These are phyloP conservation scores for Blastocystis sp. DNA, from an alignment of 352 stramenopile species.

Conservation along the genomic window DNA sequence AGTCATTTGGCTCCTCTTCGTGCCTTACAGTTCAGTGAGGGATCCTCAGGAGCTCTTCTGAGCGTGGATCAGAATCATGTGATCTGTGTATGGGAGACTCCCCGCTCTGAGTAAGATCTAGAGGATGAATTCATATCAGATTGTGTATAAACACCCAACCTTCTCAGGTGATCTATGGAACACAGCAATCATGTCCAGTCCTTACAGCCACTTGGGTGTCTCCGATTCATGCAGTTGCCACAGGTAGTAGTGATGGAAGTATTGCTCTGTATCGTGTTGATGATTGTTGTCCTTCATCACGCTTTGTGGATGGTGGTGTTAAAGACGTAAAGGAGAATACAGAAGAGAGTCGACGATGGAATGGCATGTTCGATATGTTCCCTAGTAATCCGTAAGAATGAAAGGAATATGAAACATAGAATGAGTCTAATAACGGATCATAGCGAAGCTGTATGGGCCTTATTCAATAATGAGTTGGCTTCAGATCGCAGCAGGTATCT, in stretches of 20 bases:
- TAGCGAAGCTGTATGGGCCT: slow-evolving; percentile 16
- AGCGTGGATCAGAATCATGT: neutral
- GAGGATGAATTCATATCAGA: neutral
- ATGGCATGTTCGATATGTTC: slow-evolving; percentile 26
- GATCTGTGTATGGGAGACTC: slow-evolving; percentile 55
- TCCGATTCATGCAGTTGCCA: neutral
- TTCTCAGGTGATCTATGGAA: slow-evolving; percentile 52
- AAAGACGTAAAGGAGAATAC: neutral
- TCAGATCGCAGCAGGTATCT: neutral
- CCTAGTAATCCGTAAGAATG: neutral
- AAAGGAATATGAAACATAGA: neutral
- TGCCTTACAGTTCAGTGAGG: slow-evolving; percentile 11
- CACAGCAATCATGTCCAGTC: neutral
- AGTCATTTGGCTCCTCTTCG: slow-evolving; percentile 20
- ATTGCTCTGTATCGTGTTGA: slow-evolving; percentile 29
- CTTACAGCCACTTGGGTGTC: slow-evolving; percentile 2
- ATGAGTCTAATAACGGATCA: neutral
- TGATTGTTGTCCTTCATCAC: neutral
- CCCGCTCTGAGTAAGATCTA: neutral
- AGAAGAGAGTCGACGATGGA: neutral
- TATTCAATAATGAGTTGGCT: slow-evolving; percentile 50
- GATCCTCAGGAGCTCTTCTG: neutral
- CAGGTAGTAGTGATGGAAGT: neutral
- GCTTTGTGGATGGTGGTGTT: neutral
- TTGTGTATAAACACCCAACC: slow-evolving; percentile 20